These are phyloP conservation scores for Plasmopara muralis DNA, from an alignment of 352 stramenopile species.

Conservation along the genomic window DNA sequence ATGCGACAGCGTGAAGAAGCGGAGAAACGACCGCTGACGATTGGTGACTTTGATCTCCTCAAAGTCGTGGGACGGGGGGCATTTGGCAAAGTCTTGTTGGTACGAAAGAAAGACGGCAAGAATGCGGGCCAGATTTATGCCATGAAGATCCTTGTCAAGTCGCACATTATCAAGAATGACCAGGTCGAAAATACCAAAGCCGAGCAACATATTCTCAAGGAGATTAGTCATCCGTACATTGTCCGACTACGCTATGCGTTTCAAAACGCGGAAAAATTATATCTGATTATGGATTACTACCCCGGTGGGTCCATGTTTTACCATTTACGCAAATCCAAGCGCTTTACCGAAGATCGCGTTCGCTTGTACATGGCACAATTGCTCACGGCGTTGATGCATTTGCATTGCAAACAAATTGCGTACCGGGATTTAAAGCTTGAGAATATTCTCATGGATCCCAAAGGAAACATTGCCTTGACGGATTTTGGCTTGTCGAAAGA, in stretches of 20 bases:
- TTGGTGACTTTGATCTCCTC: slow-evolving; percentile 93
- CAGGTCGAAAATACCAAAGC: slow-evolving; percentile 91
- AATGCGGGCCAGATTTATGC: slow-evolving; percentile 85
- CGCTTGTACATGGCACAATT: slow-evolving; percentile 85
- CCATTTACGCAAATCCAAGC: slow-evolving; percentile 82
- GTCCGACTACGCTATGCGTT: slow-evolving; percentile 83
- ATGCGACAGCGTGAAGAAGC: slow-evolving; percentile 79
- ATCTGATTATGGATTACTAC: slow-evolving; percentile 96
- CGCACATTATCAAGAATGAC: slow-evolving; percentile 89
- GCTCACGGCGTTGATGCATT: slow-evolving; percentile 80
- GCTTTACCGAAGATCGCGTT: slow-evolving; percentile 79
- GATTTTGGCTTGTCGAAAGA: slow-evolving; percentile 87
- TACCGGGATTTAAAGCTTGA: slow-evolving; percentile 88
- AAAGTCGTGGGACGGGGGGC: slow-evolving; percentile 93
- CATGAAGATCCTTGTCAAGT: slow-evolving; percentile 94
- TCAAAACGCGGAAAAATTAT: slow-evolving; percentile 90
- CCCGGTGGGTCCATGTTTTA: slow-evolving; percentile 87
- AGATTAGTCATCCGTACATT: slow-evolving; percentile 86
- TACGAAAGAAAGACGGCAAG: slow-evolving; percentile 89
- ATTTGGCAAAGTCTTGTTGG: slow-evolving; percentile 94
- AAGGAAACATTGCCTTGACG: slow-evolving; percentile 82
- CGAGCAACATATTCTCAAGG: slow-evolving; percentile 86
- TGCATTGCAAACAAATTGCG: slow-evolving; percentile 86
- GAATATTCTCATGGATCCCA: slow-evolving; percentile 86
- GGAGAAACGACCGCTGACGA: slow-evolving; percentile 62